A percentile compares a stretch with the other conserved stretches of the same genome.
Conservation (phyloP, 352 stramenopile species). For the Globisporangium acanthophoron region DNA sequence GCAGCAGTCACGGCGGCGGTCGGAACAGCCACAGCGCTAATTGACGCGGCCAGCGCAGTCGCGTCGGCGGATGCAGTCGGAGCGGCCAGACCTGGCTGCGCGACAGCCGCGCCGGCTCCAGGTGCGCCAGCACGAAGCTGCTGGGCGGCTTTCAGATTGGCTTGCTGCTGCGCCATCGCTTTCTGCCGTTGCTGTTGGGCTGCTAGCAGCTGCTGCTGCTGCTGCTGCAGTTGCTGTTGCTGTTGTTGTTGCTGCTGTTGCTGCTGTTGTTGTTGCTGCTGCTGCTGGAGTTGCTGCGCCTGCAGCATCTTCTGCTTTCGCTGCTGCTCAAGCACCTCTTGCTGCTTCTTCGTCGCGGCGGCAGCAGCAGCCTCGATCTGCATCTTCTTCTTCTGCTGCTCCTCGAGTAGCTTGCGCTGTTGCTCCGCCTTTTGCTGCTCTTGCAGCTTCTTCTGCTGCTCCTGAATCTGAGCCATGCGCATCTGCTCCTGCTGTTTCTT, state of each 20-base stretch:
- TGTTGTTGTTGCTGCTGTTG: constrained; percentile 19
- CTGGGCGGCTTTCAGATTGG: constrained; percentile 29
- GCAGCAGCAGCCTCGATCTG: constrained; percentile 54
- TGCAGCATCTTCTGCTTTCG: constrained; percentile 57
- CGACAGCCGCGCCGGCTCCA: constrained; percentile 1
- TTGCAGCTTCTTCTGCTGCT: constrained; percentile 69
- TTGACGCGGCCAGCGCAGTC: constrained; percentile 8
- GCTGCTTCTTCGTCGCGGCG: constrained; percentile 52
- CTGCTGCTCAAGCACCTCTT: constrained; percentile 53
- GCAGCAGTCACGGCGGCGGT: constrained; percentile 2
- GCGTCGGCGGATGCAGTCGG: constrained; percentile 11
- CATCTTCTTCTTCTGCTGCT: constrained; percentile 60
- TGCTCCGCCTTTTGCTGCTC: constrained; percentile 59
- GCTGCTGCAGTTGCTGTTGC: constrained; percentile 25
- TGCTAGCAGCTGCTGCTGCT: constrained; percentile 16
- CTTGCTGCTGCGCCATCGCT: constrained; percentile 28
- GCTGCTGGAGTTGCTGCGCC: constrained; percentile 38
- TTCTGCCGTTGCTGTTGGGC: constrained; percentile 27
- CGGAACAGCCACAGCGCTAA: constrained; percentile 2
- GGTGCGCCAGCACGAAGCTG: constrained; percentile 19
- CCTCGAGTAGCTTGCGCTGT: constrained; percentile 57
- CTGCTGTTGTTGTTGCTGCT: constrained; percentile 29
- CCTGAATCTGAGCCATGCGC: constrained; percentile 42
- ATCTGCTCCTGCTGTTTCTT: constrained; percentile 71
- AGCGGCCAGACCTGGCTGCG: not conserved